These are phyloP conservation scores for Pichia deserticola DNA, from an alignment of 805 yeast genomes.

Conservation along the genomic window DNA sequence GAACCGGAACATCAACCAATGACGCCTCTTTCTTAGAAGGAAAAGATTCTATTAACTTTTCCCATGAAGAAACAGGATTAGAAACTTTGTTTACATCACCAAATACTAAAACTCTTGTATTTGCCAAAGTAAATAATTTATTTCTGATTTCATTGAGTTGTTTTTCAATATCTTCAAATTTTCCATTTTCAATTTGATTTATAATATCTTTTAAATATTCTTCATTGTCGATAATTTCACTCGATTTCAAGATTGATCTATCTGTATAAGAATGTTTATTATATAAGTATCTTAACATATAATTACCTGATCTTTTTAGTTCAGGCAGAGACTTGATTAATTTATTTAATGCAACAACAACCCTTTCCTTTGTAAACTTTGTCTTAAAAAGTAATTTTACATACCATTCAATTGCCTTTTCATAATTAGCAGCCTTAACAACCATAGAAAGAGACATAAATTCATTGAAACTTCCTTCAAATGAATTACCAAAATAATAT, in stretches of 20 bases:
- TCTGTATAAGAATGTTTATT: conserved; percentile 38
- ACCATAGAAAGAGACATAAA: conserved; percentile 53
- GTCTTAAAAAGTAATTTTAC: conserved; percentile 55
- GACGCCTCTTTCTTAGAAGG: neutral
- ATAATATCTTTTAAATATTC: conserved; percentile 41
- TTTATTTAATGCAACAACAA: conserved; percentile 58
- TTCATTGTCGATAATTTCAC: conserved; percentile 62
- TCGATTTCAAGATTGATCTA: conserved; percentile 57
- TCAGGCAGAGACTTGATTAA: conserved; percentile 54
- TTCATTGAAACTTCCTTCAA: conserved; percentile 58
- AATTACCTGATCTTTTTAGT: conserved; percentile 52
- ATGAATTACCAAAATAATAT: conserved; percentile 47
- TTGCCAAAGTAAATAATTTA: conserved; percentile 47
- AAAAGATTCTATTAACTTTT: conserved; percentile 20
- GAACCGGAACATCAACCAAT: conserved; percentile 38
- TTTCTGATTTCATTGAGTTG: conserved; percentile 47
- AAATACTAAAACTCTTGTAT: conserved; percentile 58
- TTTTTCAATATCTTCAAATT: conserved; percentile 37
- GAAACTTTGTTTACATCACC: conserved; percentile 56
- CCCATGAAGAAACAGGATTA: conserved; percentile 58
- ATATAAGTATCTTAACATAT: conserved; percentile 60
- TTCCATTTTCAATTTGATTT: conserved; percentile 46
- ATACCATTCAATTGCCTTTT: conserved; percentile 71
- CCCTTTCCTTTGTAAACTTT: conserved; percentile 65
- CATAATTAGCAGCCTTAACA: conserved; percentile 55